Evolutionary conservation across 2,329 filamentous ascomycete species (phyloP), one percentile per base, ranked within the genome.

Genomic region (Metarhizium anisopliae): DNA sequence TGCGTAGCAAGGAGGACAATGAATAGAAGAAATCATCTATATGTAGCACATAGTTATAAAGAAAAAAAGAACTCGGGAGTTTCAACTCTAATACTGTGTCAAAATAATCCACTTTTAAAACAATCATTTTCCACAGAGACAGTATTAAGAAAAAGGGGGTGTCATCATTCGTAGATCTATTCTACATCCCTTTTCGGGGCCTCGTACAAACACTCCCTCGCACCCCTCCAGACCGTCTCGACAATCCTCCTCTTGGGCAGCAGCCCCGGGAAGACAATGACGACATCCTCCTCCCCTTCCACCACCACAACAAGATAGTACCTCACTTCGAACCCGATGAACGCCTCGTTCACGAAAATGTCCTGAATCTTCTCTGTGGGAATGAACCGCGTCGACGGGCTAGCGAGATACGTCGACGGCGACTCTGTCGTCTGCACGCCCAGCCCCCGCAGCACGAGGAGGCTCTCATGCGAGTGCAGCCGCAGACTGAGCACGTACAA

Each of bases 291-390:
- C 72, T 97, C 93, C 2, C 86, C 91, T 63, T 95, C 88, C 18
- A 97, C 90, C 54, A 97, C 87, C 35, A 97, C 89, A 4, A 90
- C 84, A 8, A 99, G 75, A 67, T 96, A 96, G 67, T 93, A 95
- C 45, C 86, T 77, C 40, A 97, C 91, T 72, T 92, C 90, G 66
- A 96, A 95, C 0, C 92, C 92, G 56, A 83, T 84, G 71, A 97
- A 97, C 3, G 92, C 94, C 75, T 99, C 94, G 68, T 96, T 91
- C 52, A 99, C 89, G 54, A 96, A 83, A 56, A 99, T 86, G 68
- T 99, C 94, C 67, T 89, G 89, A 56, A 99, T 95, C 71, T 90
- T 86, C 49, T 87, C 89, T 0, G 93, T 96, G 0, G 94, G 93
- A 57, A 99, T 97, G 70, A 85, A 80, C 55, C 80, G 72, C 64